A percentile compares a stretch with the other conserved stretches of the same genome.
These are phyloP conservation scores for Magnusiomyces fungicola DNA, from an alignment of 1,139 yeast genomes.

Conservation along the genomic window DNA sequence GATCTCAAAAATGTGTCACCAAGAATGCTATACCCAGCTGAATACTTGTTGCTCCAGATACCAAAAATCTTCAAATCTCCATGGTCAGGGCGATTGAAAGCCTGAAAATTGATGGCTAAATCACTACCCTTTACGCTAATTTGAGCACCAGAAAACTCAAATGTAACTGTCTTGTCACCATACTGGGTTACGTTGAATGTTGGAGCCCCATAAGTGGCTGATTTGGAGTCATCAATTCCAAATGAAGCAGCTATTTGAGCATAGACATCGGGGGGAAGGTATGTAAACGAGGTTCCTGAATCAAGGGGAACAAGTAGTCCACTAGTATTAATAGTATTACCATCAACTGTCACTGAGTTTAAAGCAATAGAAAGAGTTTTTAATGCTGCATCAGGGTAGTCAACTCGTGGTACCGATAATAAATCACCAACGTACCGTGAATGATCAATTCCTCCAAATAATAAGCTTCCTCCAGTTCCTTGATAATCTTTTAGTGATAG, in stretches of 20 bases:
- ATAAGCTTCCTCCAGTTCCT: constrained; percentile 40
- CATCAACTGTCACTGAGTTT: constrained; percentile 10
- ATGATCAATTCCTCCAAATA: constrained; percentile 55
- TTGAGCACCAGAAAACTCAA: constrained; percentile 12
- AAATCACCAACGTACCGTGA: constrained; percentile 45
- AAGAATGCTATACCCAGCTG: constrained; percentile 26
- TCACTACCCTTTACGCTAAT: constrained; percentile 9
- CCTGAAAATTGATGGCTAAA: constrained; percentile 6
- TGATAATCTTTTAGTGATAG: constrained; percentile 41
- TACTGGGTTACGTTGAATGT: constrained; percentile 9
- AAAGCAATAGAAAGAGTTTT: constrained; percentile 9
- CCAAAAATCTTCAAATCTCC: constrained; percentile 4
- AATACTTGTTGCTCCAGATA: constrained; percentile 2
- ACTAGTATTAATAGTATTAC: constrained; percentile 53
- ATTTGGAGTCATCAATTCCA: constrained; percentile 8
- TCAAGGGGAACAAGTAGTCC: constrained; percentile 11
- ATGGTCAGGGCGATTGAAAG: constrained; percentile 7
- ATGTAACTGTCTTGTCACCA: constrained; percentile 4
- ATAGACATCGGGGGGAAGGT: constrained; percentile 10
- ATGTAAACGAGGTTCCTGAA: constrained; percentile 12
- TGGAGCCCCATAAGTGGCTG: background rate
- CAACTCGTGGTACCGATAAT: constrained; percentile 24
- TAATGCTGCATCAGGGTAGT: background rate
- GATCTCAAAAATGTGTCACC: constrained; percentile 75
- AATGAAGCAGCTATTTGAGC: constrained; percentile 6